Conservation (phyloP, 2,329 filamentous ascomycete genomes). For the Botrytis sinoallii region DNA sequence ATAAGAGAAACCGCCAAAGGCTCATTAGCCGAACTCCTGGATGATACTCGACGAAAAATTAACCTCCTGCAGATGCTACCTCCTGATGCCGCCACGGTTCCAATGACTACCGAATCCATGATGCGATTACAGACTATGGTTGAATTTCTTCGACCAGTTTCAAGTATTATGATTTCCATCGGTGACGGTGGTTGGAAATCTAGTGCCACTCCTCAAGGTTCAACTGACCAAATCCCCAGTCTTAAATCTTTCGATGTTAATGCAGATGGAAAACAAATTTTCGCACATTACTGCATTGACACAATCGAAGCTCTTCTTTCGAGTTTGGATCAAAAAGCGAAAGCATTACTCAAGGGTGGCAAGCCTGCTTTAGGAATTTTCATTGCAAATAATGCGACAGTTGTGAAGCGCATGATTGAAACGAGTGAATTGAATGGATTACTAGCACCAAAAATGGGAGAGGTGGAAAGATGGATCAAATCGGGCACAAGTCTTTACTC, state of each 20-base stretch:
- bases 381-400: slow-evolving; percentile 79
- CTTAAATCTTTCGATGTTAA: slow-evolving; percentile 80
- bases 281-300: slow-evolving; percentile 86
- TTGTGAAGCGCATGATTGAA: slow-evolving; percentile 80
- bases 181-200: slow-evolving; percentile 88
- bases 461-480: slow-evolving; percentile 83
- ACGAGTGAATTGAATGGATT: slow-evolving; percentile 75
- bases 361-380: slow-evolving; percentile 84
- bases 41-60: slow-evolving; percentile 74
- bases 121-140: slow-evolving; percentile 82
- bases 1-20: slow-evolving; percentile 88
- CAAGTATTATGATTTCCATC: slow-evolving; percentile 85
- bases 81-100: slow-evolving; percentile 71
- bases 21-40: slow-evolving; percentile 77
- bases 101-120: slow-evolving; percentile 81
- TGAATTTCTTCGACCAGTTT: slow-evolving; percentile 78
- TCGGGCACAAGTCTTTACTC: slow-evolving; percentile 78
- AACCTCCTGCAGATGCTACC: slow-evolving; percentile 65
- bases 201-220: slow-evolving; percentile 51
- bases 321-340: slow-evolving; percentile 71
- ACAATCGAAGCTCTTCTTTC: slow-evolving; percentile 79
- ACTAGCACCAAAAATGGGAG: slow-evolving; percentile 61
- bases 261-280: slow-evolving; percentile 82
- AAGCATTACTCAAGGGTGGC: slow-evolving; percentile 63
- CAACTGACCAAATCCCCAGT: slow-evolving; percentile 63